Evolutionary conservation across 768 basidiomycete genomes (phyloP).

Genomic region (Trametes coccinea): DNA sequence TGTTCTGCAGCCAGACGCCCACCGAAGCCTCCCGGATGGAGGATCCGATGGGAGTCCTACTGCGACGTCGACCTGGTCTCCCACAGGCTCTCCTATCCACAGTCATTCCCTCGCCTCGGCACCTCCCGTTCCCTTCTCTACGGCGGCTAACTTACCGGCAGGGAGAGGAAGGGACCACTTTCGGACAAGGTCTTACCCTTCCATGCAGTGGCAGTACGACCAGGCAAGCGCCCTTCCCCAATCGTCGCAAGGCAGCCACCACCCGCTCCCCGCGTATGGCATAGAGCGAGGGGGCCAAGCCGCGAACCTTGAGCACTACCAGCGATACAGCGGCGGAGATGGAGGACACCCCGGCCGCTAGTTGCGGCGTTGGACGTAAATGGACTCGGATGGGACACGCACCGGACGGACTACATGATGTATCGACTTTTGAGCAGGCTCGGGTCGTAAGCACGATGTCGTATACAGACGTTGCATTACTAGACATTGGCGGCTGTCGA

Average conservation of each 20-base stretch:
- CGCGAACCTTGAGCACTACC: constrained; percentile 12
- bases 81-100: constrained; percentile 17
- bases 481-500: not conserved
- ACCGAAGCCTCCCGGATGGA: constrained; percentile 17
- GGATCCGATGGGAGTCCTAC: constrained; percentile 15
- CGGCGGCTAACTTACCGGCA: constrained; percentile 24
- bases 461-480: constrained; percentile 9
- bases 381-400: constrained; percentile 18
- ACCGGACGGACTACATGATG: constrained; percentile 12
- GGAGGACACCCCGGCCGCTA: constrained; percentile 19
- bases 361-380: constrained; percentile 16
- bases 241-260: constrained; percentile 13
- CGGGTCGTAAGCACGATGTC: not conserved
- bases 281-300: constrained; percentile 13
- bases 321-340: constrained; percentile 20
- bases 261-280: constrained; percentile 10
- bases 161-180: constrained; percentile 26
- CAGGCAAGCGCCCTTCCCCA: constrained; percentile 21
- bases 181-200: constrained; percentile 27
- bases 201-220: constrained; percentile 26
- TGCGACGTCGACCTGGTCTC: constrained; percentile 22
- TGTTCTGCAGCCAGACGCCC: constrained; percentile 14
- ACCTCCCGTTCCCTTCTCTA: constrained; percentile 23
- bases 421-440: constrained; percentile 12
- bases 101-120: constrained; percentile 26